Base-by-base conservation (phyloP, 164 flowering plant genomes). In the Warburgia ugandensis region DNA sequence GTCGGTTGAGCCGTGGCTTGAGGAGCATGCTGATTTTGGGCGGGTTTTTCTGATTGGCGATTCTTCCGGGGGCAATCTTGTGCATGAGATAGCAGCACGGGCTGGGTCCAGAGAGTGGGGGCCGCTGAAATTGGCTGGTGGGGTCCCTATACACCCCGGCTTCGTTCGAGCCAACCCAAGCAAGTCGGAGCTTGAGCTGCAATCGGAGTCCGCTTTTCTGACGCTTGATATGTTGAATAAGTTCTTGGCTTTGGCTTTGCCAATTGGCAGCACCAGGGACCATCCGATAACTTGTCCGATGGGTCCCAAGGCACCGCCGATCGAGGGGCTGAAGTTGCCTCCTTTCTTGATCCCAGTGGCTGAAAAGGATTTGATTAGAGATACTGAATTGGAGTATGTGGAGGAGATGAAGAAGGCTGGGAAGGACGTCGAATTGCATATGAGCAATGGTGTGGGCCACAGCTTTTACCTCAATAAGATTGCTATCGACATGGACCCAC, bases 231-330 rank as follows among this genome's bases (percentile, higher is more conserved):
- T 87, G 96, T 66, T 74, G 69, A 94, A 87, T 73, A 78, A 72
- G 64, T 83, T 83, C 47, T 13, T 86, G 55, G 38, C 37, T 0
- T 12, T 81, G 44, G 79, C 87, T 0, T 38, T 87, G 56, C 96
- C 96, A 14, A 46, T 30, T 4, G 86, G 86, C 9, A 40, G 64
- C 55, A 76, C 60, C 3, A 84, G 84, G 74, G 84, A 81, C 62
- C 90, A 81, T 51, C 87, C 86, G 5, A 59, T 80, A 2, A 87
- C 96, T 4, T 84, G 90, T 37, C 96, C 90, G 22, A 87, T 87
- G 94, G 94, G 92, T 38, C 10, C 48, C 0, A 68, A 40, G 4
- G 85, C 81, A 3, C 75, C 77, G 31, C 68, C 75, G 8, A 27
- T 82, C 3, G 51, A 44, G 17, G 57, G 33, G 37, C 55, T 77